These are phyloP conservation scores for Fragilaria radians DNA, from an alignment of 108 stramenopile genomes.

Conservation along the genomic window DNA sequence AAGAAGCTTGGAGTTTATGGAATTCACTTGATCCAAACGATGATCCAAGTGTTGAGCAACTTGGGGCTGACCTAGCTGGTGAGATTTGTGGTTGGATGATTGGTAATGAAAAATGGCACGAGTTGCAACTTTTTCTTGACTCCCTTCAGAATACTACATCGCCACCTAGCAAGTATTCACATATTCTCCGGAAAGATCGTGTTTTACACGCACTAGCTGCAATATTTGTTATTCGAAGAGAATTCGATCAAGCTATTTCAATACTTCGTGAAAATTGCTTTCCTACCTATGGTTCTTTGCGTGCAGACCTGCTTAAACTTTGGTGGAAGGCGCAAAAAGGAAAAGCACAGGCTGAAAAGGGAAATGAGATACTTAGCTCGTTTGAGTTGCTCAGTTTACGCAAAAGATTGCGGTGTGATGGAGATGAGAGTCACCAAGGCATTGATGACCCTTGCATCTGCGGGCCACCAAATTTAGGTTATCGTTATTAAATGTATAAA, in stretches of 20 bases:
- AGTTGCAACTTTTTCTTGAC: background rate
- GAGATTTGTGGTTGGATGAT: slow-evolving; percentile 1
- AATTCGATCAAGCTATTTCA: background rate
- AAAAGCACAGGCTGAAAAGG: background rate
- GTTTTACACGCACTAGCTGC: background rate
- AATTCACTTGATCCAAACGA: background rate
- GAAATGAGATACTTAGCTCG: background rate
- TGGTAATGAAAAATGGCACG: background rate
- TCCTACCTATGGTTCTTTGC: background rate
- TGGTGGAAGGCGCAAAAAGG: background rate
- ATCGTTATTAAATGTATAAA: background rate
- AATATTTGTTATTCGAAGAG: background rate
- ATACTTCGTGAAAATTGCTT: background rate
- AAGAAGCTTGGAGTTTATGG: background rate
- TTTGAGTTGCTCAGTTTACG: background rate
- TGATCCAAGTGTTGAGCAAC: background rate
- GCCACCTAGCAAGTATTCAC: background rate
- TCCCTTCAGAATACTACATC: background rate
- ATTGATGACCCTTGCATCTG: background rate
- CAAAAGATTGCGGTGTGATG: background rate
- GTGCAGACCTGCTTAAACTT: background rate
- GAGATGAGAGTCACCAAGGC: background rate
- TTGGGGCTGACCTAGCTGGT: slow-evolving; percentile 1
- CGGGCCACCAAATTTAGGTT: background rate
- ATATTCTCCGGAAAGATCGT: background rate